These are phyloP conservation scores for Rhizopogon vulgaris DNA, from an alignment of 768 basidiomycete genomes.

Conservation along the genomic window DNA sequence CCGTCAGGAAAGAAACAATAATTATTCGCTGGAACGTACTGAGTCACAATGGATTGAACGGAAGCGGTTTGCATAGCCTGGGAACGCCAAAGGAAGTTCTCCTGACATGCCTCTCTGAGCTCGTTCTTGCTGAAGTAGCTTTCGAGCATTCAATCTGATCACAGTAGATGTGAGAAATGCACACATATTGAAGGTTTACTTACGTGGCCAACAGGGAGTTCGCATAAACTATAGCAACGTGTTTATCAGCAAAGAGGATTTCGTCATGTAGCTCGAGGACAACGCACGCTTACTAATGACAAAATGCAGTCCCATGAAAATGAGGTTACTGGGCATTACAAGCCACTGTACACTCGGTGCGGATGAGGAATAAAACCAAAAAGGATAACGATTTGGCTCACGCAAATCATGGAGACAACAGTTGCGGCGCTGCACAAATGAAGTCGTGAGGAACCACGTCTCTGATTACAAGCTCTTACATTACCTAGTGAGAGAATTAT, in stretches of 20 bases:
- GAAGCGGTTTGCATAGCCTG: constrained; percentile 17
- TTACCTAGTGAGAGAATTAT: constrained; percentile 43
- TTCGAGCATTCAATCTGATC: constrained; percentile 32
- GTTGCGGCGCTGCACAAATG: constrained; percentile 32
- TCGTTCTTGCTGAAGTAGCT: constrained; percentile 24
- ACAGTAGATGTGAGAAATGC: not conserved
- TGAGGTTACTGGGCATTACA: constrained; percentile 37
- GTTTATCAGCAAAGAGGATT: not conserved
- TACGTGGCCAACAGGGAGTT: constrained; percentile 44
- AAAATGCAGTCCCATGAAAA: constrained; percentile 50
- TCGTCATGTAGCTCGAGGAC: not conserved
- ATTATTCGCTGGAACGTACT: not conserved
- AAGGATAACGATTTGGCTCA: constrained; percentile 15
- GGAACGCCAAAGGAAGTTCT: constrained; percentile 21
- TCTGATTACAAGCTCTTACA: not conserved
- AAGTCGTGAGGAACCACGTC: not conserved
- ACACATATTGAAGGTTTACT: not conserved
- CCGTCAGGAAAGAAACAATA: not conserved
- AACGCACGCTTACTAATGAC: constrained; percentile 44
- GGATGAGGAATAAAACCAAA: not conserved
- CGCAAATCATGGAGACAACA: constrained; percentile 36
- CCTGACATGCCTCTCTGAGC: constrained; percentile 21
- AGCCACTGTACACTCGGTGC: constrained; percentile 31
- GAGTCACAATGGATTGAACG: not conserved
- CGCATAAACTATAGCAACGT: constrained; percentile 35